Percentiles rank a stretch among this genome's conserved stretches.
These are phyloP conservation scores for Pleurotus ostreatus DNA, from an alignment of 768 basidiomycete genomes.

Conservation along the genomic window DNA sequence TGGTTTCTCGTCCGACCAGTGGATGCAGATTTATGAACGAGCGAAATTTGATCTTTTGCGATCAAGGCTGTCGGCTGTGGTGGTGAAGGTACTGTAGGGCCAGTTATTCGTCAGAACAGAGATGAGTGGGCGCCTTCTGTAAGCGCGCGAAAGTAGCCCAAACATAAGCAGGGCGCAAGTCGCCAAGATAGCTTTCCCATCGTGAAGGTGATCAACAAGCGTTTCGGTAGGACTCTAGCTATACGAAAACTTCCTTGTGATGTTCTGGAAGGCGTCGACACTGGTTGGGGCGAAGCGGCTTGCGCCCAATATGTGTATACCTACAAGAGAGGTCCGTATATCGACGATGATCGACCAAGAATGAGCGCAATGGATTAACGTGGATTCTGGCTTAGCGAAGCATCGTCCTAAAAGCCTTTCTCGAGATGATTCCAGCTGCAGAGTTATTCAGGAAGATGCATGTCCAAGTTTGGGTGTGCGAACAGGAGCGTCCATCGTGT, in stretches of 20 bases:
- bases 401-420: constrained; percentile 34
- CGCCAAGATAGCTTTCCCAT: constrained; percentile 30
- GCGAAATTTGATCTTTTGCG: constrained; percentile 20
- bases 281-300: constrained; percentile 1
- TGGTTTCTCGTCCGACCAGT: constrained; percentile 45
- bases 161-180: constrained; percentile 33
- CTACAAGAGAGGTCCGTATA: constrained; percentile 91
- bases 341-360: constrained; percentile 85
- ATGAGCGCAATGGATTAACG: constrained; percentile 79
- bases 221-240: constrained; percentile 48
- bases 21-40: constrained; percentile 35
- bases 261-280: constrained; percentile 6
- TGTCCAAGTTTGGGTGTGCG: too few species aligned
- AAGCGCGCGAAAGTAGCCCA: constrained; percentile 28
- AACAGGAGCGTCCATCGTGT: too few species aligned
- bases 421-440: too few species aligned
- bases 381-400: constrained; percentile 77
- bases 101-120: constrained; percentile 10
- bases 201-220: constrained; percentile 29
- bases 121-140: constrained; percentile 2
- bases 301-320: constrained; percentile 24
- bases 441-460: too few species aligned
- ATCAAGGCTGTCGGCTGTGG: constrained; percentile 30
- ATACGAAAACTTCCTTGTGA: constrained; percentile 23
- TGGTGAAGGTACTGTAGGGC: constrained; percentile 19